These are phyloP conservation scores for Teunomyces atbi DNA, from an alignment of 805 yeast species.

Conservation along the genomic window DNA sequence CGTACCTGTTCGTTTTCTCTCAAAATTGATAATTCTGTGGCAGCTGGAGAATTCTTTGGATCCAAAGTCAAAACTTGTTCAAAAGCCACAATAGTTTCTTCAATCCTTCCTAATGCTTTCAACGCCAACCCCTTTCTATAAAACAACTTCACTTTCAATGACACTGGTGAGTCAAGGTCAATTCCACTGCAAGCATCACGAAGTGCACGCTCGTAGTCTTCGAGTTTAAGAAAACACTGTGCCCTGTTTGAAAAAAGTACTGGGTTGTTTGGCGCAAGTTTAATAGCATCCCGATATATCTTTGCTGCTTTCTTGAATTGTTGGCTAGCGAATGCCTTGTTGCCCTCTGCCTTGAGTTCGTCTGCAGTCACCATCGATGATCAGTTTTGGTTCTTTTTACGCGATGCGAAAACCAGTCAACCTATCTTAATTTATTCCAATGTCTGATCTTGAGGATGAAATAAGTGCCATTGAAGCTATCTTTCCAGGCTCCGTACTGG, in stretches of 20 bases:
- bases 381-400: neutral
- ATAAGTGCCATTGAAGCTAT: constrained; percentile 83
- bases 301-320: constrained; percentile 51
- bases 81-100: constrained; percentile 28
- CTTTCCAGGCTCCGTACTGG: constrained; percentile 61
- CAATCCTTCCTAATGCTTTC: constrained; percentile 21
- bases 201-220: constrained; percentile 48
- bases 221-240: constrained; percentile 55
- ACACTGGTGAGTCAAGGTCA: constrained; percentile 21
- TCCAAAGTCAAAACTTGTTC: constrained; percentile 41
- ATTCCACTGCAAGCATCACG: constrained; percentile 53
- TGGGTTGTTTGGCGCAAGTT: constrained; percentile 47
- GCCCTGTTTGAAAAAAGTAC: constrained; percentile 68
- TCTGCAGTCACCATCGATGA: constrained; percentile 20
- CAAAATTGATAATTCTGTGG: constrained; percentile 28
- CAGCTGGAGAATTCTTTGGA: constrained; percentile 37
- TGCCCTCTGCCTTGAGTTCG: constrained; percentile 47
- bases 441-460: constrained; percentile 60
- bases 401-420: neutral
- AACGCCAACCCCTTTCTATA: constrained; percentile 51
- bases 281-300: constrained; percentile 56
- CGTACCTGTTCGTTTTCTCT: constrained; percentile 9
- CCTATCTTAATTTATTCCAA: neutral
- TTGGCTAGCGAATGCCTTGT: constrained; percentile 45
- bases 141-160: constrained; percentile 45